These are phyloP conservation scores for Clarireedia sp. DNA, from an alignment of 2,329 filamentous ascomycete genomes.

Conservation along the genomic window DNA sequence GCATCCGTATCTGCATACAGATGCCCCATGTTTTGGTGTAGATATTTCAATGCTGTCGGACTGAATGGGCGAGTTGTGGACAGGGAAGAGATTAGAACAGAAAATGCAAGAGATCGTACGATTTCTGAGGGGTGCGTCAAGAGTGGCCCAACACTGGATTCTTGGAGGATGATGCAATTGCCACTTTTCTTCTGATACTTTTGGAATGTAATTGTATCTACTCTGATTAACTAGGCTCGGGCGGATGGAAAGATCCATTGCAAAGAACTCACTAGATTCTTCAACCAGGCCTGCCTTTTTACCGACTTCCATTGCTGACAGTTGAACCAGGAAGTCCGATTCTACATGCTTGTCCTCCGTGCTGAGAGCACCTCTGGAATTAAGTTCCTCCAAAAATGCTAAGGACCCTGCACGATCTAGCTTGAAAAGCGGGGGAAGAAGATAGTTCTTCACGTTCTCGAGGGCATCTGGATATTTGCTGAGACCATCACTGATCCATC, in stretches of 20 bases:
- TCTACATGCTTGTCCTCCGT: constrained; percentile 40
- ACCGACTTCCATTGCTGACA: constrained; percentile 61
- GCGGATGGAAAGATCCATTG: neutral
- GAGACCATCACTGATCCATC: constrained; percentile 47
- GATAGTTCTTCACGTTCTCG: constrained; percentile 56
- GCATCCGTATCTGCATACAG: constrained; percentile 81
- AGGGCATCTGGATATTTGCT: constrained; percentile 42
- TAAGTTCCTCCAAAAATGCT: constrained; percentile 50
- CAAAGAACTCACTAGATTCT: constrained; percentile 48
- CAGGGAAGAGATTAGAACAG: constrained; percentile 68
- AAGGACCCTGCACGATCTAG: constrained; percentile 45
- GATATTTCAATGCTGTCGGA: constrained; percentile 47
- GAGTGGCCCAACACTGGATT: constrained; percentile 42
- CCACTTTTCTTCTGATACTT: constrained; percentile 30
- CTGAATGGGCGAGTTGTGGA: constrained; percentile 69
- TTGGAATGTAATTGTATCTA: constrained; percentile 28
- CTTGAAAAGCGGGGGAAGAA: constrained; percentile 56
- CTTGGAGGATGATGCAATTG: constrained; percentile 32
- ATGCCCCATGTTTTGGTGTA: constrained; percentile 58
- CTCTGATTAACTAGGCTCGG: constrained; percentile 5
- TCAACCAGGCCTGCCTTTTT: constrained; percentile 64
- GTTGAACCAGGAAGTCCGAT: constrained; percentile 49
- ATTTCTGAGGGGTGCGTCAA: constrained; percentile 50
- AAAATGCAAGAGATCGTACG: constrained; percentile 72
- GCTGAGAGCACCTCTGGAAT: constrained; percentile 40